A percentile compares a stretch with the other conserved stretches of the same genome.
These are phyloP conservation scores for Gymnopilus dilepis DNA, from an alignment of 768 basidiomycete species.

Conservation along the genomic window DNA sequence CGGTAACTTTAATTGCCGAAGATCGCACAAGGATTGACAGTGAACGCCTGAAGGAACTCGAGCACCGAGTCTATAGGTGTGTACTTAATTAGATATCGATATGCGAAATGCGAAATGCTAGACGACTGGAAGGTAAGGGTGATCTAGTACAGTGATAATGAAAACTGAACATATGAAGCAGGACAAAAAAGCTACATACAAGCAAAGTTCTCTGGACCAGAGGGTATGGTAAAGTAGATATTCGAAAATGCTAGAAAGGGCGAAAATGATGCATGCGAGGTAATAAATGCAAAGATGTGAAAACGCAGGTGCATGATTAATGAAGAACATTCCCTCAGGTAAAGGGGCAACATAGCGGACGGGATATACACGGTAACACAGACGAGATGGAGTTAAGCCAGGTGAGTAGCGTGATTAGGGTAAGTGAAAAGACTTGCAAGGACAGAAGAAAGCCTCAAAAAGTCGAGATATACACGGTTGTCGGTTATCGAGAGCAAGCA, in stretches of 20 bases:
- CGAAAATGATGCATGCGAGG: not conserved
- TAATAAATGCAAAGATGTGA: not conserved
- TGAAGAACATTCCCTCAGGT: not conserved
- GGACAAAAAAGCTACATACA: not conserved
- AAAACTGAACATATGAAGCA: constrained; percentile 5
- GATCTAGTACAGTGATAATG: not conserved
- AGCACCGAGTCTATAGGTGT: not conserved
- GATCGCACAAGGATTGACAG: no score
- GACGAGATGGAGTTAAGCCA: constrained; percentile 6
- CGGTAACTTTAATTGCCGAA: constrained; percentile 1
- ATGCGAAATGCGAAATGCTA: not conserved
- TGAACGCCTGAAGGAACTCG: no score
- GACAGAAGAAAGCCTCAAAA: not conserved
- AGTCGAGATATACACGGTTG: not conserved
- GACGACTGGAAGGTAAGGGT: not conserved
- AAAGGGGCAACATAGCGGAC: not conserved
- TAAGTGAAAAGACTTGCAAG: not conserved
- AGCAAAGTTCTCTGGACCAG: constrained; percentile 3
- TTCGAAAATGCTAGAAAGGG: not conserved
- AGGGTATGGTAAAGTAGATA: not conserved
- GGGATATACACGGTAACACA: not conserved
- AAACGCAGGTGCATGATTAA: constrained; percentile 3
- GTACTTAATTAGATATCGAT: not conserved
- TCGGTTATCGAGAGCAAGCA: constrained; percentile 18
- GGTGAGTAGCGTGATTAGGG: constrained; percentile 12